Evolutionary conservation across 306 rosid genomes (phyloP), one percentile per base, ranked within the genome.

Genomic region (Cajanus cajan): DNA sequence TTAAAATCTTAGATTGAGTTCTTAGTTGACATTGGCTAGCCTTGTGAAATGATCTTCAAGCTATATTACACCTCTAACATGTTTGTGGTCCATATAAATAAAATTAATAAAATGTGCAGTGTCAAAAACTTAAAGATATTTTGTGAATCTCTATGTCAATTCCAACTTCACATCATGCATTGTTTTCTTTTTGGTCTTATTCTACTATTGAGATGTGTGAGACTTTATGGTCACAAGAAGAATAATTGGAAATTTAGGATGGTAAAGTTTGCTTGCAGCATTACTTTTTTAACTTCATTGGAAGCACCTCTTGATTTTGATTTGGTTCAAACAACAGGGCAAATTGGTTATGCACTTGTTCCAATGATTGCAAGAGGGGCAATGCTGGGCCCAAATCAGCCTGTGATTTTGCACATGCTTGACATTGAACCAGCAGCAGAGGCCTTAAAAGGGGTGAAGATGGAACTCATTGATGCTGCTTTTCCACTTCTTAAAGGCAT

Each of bases 301-400:
- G 41, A 8, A 7, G 51, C 19, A 7, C 41, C 34, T 79, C 9
- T 24, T 5, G 28, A 24, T 54, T 70, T 44, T 43, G 51, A 24
- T 76, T 76, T 63, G 74, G 50, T 59, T 40, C 1, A n/a, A 74
- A 66, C 3, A 39, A 83, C 87, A 92, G 94, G 96, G 44, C 94
- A 90, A 89, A 92, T 92, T 68, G 93, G 97, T 6, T 92, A 92
- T 86, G 96, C 96, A 4, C 86, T 92, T 73, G 93, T 78, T 72
- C 93, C 97, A 18, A 92, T 92, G 97, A 83, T 90, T 11, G 92
- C 92, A 24, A 89, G 92, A 87, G 92, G 97, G n/a, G 76, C 55
- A 40, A 89, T 90, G 93, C 68, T 90, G 4, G 94, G 92, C 34
- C 89, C 90, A 13, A 87, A 89, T 24, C 96, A 90, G 84, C 94